Base-by-base conservation (phyloP, 2,329 filamentous ascomycete species). In the Ceratocystis cubensis region DNA sequence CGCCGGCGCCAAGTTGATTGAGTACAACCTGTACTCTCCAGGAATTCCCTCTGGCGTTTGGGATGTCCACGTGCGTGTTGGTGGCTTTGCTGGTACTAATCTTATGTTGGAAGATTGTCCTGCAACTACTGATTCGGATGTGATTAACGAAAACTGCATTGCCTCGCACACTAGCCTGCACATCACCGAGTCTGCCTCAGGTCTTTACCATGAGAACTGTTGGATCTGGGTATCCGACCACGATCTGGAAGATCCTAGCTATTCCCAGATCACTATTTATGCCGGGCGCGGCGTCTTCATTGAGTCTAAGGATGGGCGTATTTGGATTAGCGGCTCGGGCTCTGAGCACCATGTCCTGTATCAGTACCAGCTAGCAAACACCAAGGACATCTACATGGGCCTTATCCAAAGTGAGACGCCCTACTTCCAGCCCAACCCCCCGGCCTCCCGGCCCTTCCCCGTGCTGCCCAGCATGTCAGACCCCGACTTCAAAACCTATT, bases 41-140 rank as follows among this genome's bases (percentile, higher is more conserved):
- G 72, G 71, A 4, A 53, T 70, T 65, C 78, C 80, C 15, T 77
- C 77, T 6, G 84, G 83, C 4, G 80, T 88, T 75, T 93, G 88
- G 88, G 89, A 92, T 72, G 83, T 88, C 10, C 88, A 93, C 75
- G 83, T 88, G 72, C 85, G 89, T 70, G 81, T 92, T 63, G 88
- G 88, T 69, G 89, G 88, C 2, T 85, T 84, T 64, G 82, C 84
- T 1, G 88, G 88, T 45, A 89, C 88, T 17, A 78, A 85, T 50
- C 80, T 90, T 6, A 84, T 88, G 73, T 81, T 84, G 13, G 80
- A 84, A 67, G 82, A 84, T 65, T 94, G 89, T 74, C 76, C 80
- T 68, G 89, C 87, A 74, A 73, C 77, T 61, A 72, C 78, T 4
- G 65, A 69, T 5, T 69, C 71, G 7, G 46, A 65, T 1, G 61